A percentile compares a stretch with the other conserved stretches of the same genome.
Conservation (phyloP, 345 rosid species). For the Nephelium lappaceum region DNA sequence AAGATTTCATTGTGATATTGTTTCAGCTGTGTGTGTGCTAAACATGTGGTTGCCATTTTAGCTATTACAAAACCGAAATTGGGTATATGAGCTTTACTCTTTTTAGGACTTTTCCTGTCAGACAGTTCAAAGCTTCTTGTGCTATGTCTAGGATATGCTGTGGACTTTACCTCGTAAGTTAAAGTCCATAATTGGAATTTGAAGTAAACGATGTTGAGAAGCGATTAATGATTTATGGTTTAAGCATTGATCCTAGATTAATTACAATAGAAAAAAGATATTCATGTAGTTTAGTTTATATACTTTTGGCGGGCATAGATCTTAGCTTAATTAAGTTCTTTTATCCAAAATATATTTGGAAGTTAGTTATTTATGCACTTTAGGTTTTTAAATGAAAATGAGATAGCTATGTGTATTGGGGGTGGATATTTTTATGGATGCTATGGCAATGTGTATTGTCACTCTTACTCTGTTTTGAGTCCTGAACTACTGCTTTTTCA, state of each 20-base stretch:
- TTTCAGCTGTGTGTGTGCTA: background rate
- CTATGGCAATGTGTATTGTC: background rate
- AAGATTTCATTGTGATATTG: conserved; percentile 19
- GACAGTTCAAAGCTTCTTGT: background rate
- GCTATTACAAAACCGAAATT: background rate
- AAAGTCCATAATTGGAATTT: no score
- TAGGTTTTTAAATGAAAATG: background rate
- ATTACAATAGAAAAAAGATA: background rate
- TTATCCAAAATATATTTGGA: background rate
- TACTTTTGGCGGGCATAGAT: background rate
- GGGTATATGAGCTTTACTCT: no score
- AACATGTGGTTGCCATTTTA: background rate
- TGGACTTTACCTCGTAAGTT: no score
- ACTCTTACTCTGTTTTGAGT: no score
- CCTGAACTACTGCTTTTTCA: no score
- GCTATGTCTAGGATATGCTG: background rate
- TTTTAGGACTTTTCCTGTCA: background rate
- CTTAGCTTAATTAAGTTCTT: background rate
- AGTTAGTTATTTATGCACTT: background rate
- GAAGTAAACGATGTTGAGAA: background rate
- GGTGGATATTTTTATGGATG: background rate
- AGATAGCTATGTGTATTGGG: background rate
- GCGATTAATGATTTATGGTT: background rate
- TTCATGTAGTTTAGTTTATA: background rate
- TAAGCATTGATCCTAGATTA: background rate